Base-by-base conservation (phyloP, 805 yeast species). In the Millerozyma acaciae region DNA sequence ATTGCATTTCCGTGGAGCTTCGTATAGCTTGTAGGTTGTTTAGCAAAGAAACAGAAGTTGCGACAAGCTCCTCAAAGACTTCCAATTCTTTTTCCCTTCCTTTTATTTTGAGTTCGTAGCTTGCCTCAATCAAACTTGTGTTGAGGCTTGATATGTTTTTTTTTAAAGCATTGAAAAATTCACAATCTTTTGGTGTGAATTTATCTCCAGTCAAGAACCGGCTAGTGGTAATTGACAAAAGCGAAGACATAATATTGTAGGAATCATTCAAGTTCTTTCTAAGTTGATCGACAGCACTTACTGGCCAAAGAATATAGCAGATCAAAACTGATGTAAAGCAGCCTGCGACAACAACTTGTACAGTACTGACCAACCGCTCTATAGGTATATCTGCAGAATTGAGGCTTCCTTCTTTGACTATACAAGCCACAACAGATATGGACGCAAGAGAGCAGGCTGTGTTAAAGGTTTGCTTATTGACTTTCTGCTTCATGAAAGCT, bases 361-460 rank as follows among this genome's bases (percentile, higher is more conserved):
- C 71, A 9, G 79, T 70, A 17, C 80, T 73, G 18, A 59, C 36
- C 17, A 84, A 61, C 44, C 79, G 69, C 18, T 56, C 55, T 38
- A 76, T 51, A 0, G 89, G 84, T 9, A 84, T 65, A 6, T 53
- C 52, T 10, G 80, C 77, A 1, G 75, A 67, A 47, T 78, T 80
- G 30, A 71, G 60, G 28, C 80, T 75, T 9, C 87, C 89, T 47
- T 85, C 94, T 49, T 81, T 80, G 10, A 84, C 75, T 36, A 85
- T 69, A 38, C 84, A 78, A 0, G 87, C 73, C 3, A 84, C 78
- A 16, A 84, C 59, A 3, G 83, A 72, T 32, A 84, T 83, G 6
- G 84, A 76, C 2, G 89, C 84, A 30, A 84, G 60, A 0, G 88
- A 78, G 47, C 93, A 82, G 0, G 95, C 90, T 8, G 90, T 84